These are phyloP conservation scores for Neurospora sp. DNA, from an alignment of 495 filamentous ascomycete genomes.

Conservation along the genomic window DNA sequence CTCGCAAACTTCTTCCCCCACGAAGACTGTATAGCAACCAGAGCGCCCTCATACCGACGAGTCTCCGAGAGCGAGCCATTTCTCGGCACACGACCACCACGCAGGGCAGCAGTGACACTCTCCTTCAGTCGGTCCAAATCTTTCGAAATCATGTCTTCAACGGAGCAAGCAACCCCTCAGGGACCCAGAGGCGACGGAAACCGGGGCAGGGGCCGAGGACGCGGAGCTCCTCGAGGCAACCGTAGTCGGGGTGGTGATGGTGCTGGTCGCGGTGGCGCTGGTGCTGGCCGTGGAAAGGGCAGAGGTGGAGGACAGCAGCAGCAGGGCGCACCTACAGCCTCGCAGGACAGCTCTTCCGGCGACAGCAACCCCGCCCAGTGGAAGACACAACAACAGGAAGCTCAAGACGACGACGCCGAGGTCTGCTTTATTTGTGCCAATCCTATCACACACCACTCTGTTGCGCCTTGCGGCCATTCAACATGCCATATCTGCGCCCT, in stretches of 20 bases:
- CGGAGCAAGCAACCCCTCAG: slow-evolving; percentile 9
- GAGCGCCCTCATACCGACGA: neutral
- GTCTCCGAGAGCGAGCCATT: neutral
- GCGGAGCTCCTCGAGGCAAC: slow-evolving; percentile 13
- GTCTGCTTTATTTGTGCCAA: slow-evolving; percentile 97
- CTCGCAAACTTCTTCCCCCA: neutral
- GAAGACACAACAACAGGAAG: slow-evolving; percentile 8
- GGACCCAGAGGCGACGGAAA: slow-evolving; percentile 24
- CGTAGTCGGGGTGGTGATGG: slow-evolving; percentile 8
- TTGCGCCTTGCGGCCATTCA: slow-evolving; percentile 88
- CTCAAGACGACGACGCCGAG: slow-evolving; percentile 51
- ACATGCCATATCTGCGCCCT: slow-evolving; percentile 94
- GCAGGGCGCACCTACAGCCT: neutral
- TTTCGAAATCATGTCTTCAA: slow-evolving; percentile 11
- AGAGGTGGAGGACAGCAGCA: slow-evolving; percentile 5
- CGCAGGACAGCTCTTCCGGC: neutral
- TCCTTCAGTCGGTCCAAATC: neutral
- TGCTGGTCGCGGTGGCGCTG: slow-evolving; percentile 3
- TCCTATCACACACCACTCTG: slow-evolving; percentile 67
- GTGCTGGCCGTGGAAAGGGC: slow-evolving; percentile 10
- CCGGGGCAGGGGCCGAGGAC: slow-evolving; percentile 30
- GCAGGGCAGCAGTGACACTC: neutral
- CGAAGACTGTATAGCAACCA: neutral
- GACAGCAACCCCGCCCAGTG: neutral
- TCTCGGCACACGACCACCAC: neutral